Conservation (phyloP, 2,329 filamentous ascomycete species). For the Emmonsiellopsis sp. region DNA sequence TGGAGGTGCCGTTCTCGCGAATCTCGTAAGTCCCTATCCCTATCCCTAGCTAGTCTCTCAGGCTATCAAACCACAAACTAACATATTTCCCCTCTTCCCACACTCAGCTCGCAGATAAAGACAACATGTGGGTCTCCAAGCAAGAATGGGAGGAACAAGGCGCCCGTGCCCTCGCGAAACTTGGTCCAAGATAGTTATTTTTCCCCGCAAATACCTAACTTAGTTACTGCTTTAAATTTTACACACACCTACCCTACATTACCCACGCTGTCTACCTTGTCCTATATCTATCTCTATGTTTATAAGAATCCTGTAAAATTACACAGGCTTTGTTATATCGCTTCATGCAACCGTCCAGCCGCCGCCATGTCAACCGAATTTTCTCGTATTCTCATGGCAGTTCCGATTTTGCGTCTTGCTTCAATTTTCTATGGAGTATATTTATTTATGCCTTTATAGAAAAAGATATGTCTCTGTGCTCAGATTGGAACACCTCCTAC, state of each 20-base stretch:
- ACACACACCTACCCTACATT: background rate
- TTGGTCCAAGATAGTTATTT: conserved; percentile 65
- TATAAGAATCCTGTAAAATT: too few species aligned
- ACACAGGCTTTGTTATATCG: too few species aligned
- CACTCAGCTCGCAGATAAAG: conserved; percentile 81
- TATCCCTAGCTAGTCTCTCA: background rate
- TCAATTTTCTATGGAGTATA: too few species aligned
- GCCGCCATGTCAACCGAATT: too few species aligned
- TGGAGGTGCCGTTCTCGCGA: conserved; percentile 89
- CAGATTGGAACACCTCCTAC: too few species aligned
- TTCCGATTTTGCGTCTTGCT: too few species aligned
- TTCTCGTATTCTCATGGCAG: too few species aligned
- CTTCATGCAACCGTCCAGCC: too few species aligned
- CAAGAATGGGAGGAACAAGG: conserved; percentile 96
- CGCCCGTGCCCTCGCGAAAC: conserved; percentile 72
- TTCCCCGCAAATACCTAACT: background rate
- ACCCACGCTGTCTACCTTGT: too few species aligned
- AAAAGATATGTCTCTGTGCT: too few species aligned
- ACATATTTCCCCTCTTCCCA: conserved; percentile 5
- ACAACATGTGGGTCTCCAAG: conserved; percentile 98
- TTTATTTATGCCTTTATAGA: too few species aligned
- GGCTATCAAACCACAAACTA: background rate
- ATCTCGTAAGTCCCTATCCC: conserved; percentile 52
- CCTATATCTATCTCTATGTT: background rate
- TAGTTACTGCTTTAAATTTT: background rate